Percentiles rank a stretch among this genome's conserved stretches.
These are phyloP conservation scores for Aspergillus sclerotiicarbonarius DNA, from an alignment of 495 filamentous ascomycete species.

Conservation along the genomic window DNA sequence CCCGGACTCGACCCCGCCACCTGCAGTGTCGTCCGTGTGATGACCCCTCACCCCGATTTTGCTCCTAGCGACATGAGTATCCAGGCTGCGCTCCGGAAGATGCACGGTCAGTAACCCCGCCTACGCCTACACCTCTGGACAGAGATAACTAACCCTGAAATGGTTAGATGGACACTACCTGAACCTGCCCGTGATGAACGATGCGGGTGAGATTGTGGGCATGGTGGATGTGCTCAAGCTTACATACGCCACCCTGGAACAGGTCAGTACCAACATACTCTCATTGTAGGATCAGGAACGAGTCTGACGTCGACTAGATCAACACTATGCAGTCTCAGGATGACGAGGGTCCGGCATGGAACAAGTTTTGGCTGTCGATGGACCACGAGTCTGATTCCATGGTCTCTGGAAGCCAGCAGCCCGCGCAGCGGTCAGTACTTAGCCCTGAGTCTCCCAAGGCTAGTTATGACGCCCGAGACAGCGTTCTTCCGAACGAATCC, in stretches of 20 bases:
- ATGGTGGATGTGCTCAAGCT: slow-evolving; percentile 99
- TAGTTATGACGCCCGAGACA: slow-evolving; percentile 66
- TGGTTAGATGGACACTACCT: slow-evolving; percentile 92
- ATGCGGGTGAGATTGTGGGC: slow-evolving; percentile 92
- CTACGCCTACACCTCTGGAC: not conserved
- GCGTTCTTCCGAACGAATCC: slow-evolving; percentile 87
- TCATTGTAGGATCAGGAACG: not conserved
- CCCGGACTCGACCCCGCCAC: slow-evolving; percentile 91
- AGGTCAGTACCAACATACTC: slow-evolving; percentile 55
- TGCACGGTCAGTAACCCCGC: slow-evolving; percentile 73
- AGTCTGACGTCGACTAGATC: slow-evolving; percentile 47
- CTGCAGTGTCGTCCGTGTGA: slow-evolving; percentile 96
- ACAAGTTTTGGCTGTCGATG: slow-evolving; percentile 98
- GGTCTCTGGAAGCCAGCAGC: slow-evolving; percentile 82
- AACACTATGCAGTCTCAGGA: slow-evolving; percentile 76
- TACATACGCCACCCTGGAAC: slow-evolving; percentile 96
- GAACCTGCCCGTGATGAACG: slow-evolving; percentile 98
- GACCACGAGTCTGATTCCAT: slow-evolving; percentile 96
- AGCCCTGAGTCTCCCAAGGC: slow-evolving; percentile 70
- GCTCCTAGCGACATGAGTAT: slow-evolving; percentile 99
- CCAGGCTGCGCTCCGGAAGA: slow-evolving; percentile 94
- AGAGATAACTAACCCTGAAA: slow-evolving; percentile 16
- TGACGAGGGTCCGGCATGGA: slow-evolving; percentile 95
- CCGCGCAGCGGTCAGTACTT: slow-evolving; percentile 64
- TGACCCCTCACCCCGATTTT: slow-evolving; percentile 99